These are phyloP conservation scores for Solanum habrochaites DNA, from an alignment of 257 asterid species.

Conservation along the genomic window DNA sequence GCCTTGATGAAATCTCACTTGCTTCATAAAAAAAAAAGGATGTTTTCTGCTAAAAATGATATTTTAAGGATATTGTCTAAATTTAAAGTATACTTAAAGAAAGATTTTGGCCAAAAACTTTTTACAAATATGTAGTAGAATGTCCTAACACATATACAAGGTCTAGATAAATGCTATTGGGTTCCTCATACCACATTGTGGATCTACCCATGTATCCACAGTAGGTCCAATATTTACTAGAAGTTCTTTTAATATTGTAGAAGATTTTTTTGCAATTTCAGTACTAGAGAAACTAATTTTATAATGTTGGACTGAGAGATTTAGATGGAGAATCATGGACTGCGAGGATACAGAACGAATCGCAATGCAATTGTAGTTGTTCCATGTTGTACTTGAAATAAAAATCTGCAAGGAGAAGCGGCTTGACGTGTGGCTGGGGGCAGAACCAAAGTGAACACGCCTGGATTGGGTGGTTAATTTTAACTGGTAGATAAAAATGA, in stretches of 20 bases:
- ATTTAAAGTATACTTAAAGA: neutral
- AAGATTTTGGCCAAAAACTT: neutral
- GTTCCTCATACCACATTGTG: neutral
- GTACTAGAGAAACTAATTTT: neutral
- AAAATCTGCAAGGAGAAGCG: neutral
- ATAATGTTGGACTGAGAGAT: neutral
- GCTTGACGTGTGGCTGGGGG: neutral
- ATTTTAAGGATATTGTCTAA: neutral
- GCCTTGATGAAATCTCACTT: neutral
- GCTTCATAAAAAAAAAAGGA: neutral
- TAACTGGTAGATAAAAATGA: neutral
- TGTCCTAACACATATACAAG: neutral
- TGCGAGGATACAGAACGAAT: no score
- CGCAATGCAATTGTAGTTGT: neutral
- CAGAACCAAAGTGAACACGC: neutral
- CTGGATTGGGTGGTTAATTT: neutral
- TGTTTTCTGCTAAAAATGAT: neutral
- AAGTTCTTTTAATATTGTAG: neutral
- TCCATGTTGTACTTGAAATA: neutral
- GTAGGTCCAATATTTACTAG: neutral
- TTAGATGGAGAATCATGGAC: neutral
- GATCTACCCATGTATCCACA: neutral
- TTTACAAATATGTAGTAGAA: neutral
- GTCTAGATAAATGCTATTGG: neutral
- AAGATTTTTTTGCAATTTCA: neutral